Conservation (phyloP, 768 basidiomycete genomes). For the Pleurotus citrinopileatus region DNA sequence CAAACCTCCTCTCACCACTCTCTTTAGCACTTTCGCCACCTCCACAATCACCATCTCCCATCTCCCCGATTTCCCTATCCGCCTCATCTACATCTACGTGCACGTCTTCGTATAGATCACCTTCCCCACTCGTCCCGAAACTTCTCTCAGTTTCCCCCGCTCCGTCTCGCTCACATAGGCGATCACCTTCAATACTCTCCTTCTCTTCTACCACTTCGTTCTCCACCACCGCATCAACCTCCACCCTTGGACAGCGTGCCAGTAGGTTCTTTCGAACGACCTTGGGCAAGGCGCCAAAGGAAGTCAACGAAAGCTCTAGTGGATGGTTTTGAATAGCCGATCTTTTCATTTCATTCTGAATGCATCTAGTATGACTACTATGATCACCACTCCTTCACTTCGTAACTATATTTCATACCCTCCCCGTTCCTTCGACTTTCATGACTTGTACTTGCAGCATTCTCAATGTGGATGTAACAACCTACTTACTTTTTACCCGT, state of each 20-base stretch:
- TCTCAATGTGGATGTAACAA: too few species aligned
- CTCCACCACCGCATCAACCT: not conserved
- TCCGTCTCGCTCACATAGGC: not conserved
- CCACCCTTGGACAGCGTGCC: conserved; percentile 1
- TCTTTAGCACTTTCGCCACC: not conserved
- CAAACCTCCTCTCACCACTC: not conserved
- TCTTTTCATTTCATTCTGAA: too few species aligned
- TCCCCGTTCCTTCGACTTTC: too few species aligned
- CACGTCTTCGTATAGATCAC: too few species aligned
- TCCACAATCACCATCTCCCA: not conserved
- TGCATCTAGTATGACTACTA: too few species aligned
- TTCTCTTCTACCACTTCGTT: not conserved
- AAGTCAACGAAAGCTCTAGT: not conserved
- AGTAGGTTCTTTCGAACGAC: not conserved
- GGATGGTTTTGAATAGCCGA: not conserved
- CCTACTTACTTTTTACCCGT: too few species aligned
- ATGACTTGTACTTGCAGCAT: too few species aligned
- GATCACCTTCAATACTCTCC: not conserved
- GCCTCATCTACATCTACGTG: not conserved
- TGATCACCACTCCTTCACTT: too few species aligned
- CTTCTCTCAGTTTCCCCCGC: not conserved
- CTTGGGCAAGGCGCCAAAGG: not conserved
- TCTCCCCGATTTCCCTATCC: not conserved
- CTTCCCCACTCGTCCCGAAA: not conserved
- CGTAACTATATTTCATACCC: too few species aligned